phyloP scores from a whole-genome alignment of 352 stramenopile species.

The Phytophthora rubi region DNA sequence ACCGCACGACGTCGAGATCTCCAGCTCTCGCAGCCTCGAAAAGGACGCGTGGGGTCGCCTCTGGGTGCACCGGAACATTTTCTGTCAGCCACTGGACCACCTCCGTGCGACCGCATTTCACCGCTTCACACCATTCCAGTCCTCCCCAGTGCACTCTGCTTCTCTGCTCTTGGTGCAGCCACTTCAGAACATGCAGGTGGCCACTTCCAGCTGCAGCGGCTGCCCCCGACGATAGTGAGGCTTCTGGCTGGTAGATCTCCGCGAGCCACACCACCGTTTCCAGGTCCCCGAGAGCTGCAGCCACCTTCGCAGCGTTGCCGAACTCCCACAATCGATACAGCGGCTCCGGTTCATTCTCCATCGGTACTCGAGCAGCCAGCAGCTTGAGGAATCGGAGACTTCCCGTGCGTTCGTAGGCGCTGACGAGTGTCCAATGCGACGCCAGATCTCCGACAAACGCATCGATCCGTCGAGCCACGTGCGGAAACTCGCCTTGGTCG shows the following conservation, averaged over 20 bases:
- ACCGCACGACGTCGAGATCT: background rate
- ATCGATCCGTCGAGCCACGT: background rate
- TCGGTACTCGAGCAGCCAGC: background rate
- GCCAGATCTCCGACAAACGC: background rate
- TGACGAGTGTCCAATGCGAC: background rate
- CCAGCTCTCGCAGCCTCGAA: background rate
- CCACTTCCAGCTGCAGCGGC: background rate
- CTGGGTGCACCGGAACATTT: background rate
- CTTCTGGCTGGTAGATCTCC: background rate
- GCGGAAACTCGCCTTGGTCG: background rate
- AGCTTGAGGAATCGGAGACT: background rate
- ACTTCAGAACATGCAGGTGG: background rate
- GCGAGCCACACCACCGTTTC: background rate
- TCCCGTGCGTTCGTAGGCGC: background rate
- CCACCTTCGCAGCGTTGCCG: background rate
- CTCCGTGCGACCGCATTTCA: background rate
- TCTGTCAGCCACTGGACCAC: slow-evolving; percentile 7
- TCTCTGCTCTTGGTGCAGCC: background rate
- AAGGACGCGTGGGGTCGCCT: background rate
- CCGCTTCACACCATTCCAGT: background rate
- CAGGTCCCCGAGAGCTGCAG: background rate
- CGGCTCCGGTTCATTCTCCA: background rate
- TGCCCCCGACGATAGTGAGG: background rate
- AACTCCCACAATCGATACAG: background rate
- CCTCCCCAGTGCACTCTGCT: background rate